Conservation (phyloP, 768 basidiomycete genomes). For the Russula emetica region DNA sequence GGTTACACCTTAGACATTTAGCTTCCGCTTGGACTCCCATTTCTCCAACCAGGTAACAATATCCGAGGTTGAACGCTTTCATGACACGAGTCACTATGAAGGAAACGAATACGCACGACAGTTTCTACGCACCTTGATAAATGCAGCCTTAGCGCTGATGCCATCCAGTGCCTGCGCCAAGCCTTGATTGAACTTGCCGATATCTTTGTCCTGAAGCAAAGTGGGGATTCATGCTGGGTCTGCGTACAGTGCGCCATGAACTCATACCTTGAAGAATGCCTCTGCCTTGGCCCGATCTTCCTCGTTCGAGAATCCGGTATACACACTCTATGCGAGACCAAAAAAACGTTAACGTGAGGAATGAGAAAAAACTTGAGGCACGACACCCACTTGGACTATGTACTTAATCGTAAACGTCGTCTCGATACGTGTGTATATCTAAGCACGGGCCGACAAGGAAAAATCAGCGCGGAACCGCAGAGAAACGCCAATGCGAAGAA, state of each 20-base stretch:
- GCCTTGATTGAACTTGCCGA: conserved; percentile 22
- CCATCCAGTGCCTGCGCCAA: conserved; percentile 26
- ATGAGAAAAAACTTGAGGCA: neutral
- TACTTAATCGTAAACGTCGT: conserved; percentile 21
- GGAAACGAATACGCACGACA: neutral
- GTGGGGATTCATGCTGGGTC: neutral
- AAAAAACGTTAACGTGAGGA: neutral
- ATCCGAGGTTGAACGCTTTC: conserved; percentile 25
- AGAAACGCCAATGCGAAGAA: neutral
- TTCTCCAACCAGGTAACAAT: conserved; percentile 23
- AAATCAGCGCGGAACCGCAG: neutral
- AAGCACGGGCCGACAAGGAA: neutral
- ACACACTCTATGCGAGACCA: conserved; percentile 2
- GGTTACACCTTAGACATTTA: neutral
- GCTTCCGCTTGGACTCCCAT: conserved; percentile 12
- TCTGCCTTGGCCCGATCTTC: conserved; percentile 21
- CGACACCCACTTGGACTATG: conserved; percentile 12
- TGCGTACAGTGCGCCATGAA: neutral
- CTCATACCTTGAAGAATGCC: conserved; percentile 25
- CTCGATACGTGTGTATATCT: conserved; percentile 24
- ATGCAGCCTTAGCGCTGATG: conserved; percentile 19
- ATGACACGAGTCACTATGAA: neutral
- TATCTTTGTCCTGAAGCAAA: conserved; percentile 21
- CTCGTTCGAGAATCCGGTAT: conserved; percentile 9
- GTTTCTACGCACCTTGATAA: conserved; percentile 20